Conservation (phyloP, 1,139 yeast species). For the Zygoascus sp. region DNA sequence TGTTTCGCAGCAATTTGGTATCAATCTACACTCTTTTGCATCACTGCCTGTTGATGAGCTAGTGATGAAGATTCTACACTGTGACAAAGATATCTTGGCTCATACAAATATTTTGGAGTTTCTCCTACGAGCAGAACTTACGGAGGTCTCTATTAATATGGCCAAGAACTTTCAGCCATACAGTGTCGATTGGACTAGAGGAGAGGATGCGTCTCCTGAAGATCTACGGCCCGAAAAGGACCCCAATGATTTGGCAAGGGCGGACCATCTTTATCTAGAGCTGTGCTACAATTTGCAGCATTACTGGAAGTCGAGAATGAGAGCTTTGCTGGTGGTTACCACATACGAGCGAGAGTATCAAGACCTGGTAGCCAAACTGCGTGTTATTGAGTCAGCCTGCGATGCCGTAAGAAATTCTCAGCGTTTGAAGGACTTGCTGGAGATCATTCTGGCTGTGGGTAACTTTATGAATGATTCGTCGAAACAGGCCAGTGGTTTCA, state of each 20-base stretch:
- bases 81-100: constrained; percentile 65
- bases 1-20: constrained; percentile 85
- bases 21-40: constrained; percentile 79
- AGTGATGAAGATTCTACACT: constrained; percentile 59
- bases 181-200: constrained; percentile 46
- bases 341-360: constrained; percentile 71
- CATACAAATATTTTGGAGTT: constrained; percentile 77
- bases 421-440: constrained; percentile 63
- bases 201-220: constrained; percentile 24
- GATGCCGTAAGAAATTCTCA: constrained; percentile 56
- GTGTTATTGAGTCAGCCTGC: constrained; percentile 63
- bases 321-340: constrained; percentile 62
- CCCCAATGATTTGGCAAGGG: constrained; percentile 63
- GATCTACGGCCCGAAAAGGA: constrained; percentile 50
- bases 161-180: constrained; percentile 71
- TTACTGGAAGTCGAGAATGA: constrained; percentile 86
- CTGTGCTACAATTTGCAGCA: constrained; percentile 70
- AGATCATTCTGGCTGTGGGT: constrained; percentile 78
- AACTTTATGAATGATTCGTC: constrained; percentile 86
- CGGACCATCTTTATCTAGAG: constrained; percentile 75
- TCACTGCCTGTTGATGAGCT: constrained; percentile 57
- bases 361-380: constrained; percentile 61
- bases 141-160: constrained; percentile 64
- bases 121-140: constrained; percentile 65
- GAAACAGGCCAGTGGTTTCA: constrained; percentile 81